Percentiles rank a stretch among this genome's conserved stretches.
Conservation (phyloP, 208 protist genomes). For the Acanthamoeba royreba region DNA sequence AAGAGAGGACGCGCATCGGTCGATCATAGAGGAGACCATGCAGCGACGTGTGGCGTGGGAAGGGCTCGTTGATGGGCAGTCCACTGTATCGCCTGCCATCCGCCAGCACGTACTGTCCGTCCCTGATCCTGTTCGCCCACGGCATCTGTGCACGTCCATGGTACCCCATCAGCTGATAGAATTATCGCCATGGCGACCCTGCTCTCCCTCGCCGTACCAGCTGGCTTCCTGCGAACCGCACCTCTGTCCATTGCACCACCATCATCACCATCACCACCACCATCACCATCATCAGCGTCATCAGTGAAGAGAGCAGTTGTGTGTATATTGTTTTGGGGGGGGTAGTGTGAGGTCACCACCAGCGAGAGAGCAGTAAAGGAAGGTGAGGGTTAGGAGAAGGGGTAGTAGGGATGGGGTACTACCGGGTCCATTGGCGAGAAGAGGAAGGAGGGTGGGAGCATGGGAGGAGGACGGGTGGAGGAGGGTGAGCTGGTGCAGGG, state of each 20-base stretch:
- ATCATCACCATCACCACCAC: too few relatives aligned
- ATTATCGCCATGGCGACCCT: too few relatives aligned
- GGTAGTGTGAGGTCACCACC: background rate
- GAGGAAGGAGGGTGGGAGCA: background rate
- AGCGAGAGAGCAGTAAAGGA: background rate
- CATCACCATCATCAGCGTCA: too few relatives aligned
- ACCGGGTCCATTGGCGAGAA: background rate
- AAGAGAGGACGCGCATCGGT: background rate
- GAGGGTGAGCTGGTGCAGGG: background rate
- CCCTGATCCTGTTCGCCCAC: background rate
- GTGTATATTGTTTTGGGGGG: too few relatives aligned
- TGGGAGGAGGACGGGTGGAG: background rate
- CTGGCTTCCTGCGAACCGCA: background rate
- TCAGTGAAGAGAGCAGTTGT: too few relatives aligned
- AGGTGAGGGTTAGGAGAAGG: too few relatives aligned
- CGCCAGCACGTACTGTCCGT: background rate
- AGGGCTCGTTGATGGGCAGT: constrained; percentile 15
- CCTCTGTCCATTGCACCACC: background rate
- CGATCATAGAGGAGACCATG: background rate
- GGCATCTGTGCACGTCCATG: background rate
- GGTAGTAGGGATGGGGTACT: too few relatives aligned
- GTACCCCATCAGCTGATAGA: background rate
- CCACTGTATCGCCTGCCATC: background rate
- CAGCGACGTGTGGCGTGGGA: background rate
- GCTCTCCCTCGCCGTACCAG: too few relatives aligned